These are phyloP conservation scores for Solanum stenotomum DNA, from an alignment of 257 asterid genomes.

Conservation along the genomic window DNA sequence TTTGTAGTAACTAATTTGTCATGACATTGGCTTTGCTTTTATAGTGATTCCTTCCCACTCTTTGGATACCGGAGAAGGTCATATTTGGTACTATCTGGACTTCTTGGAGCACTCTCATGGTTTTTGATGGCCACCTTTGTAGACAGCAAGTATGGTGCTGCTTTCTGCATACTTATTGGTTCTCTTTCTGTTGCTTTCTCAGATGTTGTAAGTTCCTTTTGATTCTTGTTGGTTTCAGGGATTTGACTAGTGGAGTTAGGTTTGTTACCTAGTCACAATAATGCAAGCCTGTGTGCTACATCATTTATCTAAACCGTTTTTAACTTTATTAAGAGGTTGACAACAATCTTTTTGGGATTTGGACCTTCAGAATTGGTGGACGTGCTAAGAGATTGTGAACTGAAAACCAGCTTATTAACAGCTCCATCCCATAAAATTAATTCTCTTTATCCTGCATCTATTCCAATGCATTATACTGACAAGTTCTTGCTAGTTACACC, in stretches of 20 bases:
- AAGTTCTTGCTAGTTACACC: background rate
- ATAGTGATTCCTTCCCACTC: conserved; percentile 86
- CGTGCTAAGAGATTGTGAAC: background rate
- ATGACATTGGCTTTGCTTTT: background rate
- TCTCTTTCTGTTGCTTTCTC: conserved; percentile 96
- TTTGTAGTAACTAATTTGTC: background rate
- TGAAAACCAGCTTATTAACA: background rate
- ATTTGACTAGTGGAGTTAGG: background rate
- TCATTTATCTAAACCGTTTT: background rate
- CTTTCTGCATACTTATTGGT: conserved; percentile 86
- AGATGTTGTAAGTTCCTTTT: conserved; percentile 73
- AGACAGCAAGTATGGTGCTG: conserved; percentile 78
- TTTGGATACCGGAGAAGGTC: conserved; percentile 96
- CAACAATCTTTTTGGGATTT: background rate
- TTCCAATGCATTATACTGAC: background rate
- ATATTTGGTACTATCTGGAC: conserved; percentile 88
- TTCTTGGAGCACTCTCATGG: conserved; percentile 94
- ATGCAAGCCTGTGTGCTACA: background rate
- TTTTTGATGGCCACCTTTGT: conserved; percentile 84
- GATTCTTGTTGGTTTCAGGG: background rate
- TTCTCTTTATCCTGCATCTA: background rate
- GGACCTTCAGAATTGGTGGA: background rate
- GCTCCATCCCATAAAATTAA: background rate
- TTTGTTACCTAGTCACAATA: background rate
- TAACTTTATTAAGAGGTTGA: background rate